Evolutionary conservation across 129 eudicot genomes (phyloP), one percentile per base, ranked within the genome.

Genomic region (Helianthus tuberosus): DNA sequence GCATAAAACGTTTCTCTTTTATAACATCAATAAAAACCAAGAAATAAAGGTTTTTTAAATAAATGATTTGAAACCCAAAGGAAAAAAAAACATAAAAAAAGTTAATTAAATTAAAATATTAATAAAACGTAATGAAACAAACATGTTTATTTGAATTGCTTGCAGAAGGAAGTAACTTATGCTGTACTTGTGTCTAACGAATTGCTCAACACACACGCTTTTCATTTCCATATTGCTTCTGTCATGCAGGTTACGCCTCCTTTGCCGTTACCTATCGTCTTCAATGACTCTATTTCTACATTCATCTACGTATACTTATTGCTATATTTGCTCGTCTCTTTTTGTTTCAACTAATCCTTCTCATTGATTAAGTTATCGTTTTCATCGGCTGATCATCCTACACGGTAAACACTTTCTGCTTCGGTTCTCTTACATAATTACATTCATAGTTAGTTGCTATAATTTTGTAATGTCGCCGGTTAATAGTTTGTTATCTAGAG

Each of bases 201-300:
- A 71, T 71, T 64, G 46, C 77, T 51, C 47, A 52, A 25, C 0
- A 48, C 32, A 20, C 68, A 71, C 77, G 68, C 77, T 13, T 67
- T 63, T 73, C 61, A 73, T 41, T 78, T 36, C 36, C 61, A 27
- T 69, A 77, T 69, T 77, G 44, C 51, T 61, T 43, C 38, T 64
- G 23, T 78, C 77, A 78, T 73, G 73, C 82, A 78, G 72, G 59
- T 63, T 54, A 71, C 61, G 57, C 77, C 66, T 78, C 77, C 43
- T 27, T 17, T 64, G 23, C 49, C 58, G 17, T 78, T 54, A 62
- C 46, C 54, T 53, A 44, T 62, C 55, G 25, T 77, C 76, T 70
- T 41, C 66, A 65, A 77, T 70, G 48, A 77, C 71, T 51, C 12
- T 8, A 61, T 50, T 69, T 41, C 58, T 50, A 2, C 47, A 3